Conservation (phyloP, 2,329 filamentous ascomycete genomes). For the Chaetomium strumarium region DNA sequence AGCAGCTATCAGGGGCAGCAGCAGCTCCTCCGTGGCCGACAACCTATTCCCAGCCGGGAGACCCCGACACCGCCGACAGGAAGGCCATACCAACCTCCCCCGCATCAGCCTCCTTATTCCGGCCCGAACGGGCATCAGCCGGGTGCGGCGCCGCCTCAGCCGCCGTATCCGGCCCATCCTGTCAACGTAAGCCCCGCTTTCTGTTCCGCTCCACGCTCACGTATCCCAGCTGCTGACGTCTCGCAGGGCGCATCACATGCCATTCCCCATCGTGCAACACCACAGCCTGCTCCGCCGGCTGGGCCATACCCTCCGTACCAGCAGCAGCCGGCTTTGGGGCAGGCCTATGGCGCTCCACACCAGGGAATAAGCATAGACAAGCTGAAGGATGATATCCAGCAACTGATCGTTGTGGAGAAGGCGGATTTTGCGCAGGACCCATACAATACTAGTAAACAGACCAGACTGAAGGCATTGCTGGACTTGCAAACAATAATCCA, state of each 20-base stretch:
- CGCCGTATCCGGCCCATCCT: constrained; percentile 25
- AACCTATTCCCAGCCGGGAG: constrained; percentile 55
- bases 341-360: constrained; percentile 29
- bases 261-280: constrained; percentile 25
- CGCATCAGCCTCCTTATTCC: constrained; percentile 26
- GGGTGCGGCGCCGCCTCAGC: constrained; percentile 14
- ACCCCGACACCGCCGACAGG: constrained; percentile 66
- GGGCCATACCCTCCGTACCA: constrained; percentile 37
- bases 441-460: constrained; percentile 68
- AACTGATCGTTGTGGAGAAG: constrained; percentile 67
- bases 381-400: constrained; percentile 77
- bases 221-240: constrained; percentile 14
- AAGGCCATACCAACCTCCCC: constrained; percentile 32
- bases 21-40: constrained; percentile 47
- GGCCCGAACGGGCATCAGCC: constrained; percentile 17
- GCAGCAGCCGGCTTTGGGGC: constrained; percentile 32
- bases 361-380: constrained; percentile 59
- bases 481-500: constrained; percentile 78
- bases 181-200: constrained; percentile 16
- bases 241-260: constrained; percentile 22
- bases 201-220: background rate
- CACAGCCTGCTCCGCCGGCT: constrained; percentile 35
- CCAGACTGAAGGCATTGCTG: constrained; percentile 75
- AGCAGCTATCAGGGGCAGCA: constrained; percentile 50
- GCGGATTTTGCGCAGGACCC: constrained; percentile 69